These are phyloP conservation scores for Trypanosoma melophagium DNA, from an alignment of 208 protist genomes.

Conservation along the genomic window DNA sequence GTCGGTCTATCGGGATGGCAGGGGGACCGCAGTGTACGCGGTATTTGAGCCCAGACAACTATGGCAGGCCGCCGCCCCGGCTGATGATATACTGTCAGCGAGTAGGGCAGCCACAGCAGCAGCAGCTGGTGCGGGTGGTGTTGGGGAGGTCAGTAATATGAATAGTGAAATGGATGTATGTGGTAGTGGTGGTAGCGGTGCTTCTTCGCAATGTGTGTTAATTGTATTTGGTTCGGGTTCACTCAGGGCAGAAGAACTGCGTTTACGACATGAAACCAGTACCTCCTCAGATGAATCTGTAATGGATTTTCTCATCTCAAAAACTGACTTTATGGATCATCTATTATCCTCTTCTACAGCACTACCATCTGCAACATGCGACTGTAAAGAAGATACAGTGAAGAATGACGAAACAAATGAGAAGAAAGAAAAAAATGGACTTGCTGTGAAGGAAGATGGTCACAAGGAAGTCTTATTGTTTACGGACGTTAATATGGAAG, in stretches of 20 bases:
- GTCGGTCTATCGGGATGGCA: not conserved
- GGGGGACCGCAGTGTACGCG: conserved; percentile 1
- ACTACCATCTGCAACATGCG: not conserved
- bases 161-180: not conserved
- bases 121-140: too few species aligned
- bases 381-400: not conserved
- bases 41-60: conserved; percentile 12
- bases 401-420: not conserved
- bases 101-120: too few species aligned
- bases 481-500: conserved; percentile 14
- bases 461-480: conserved; percentile 12
- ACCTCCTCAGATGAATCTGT: conserved; percentile 1
- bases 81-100: not conserved
- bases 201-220: conserved; percentile 3
- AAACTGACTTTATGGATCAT: conserved; percentile 9
- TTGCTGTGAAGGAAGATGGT: not conserved
- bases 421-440: too few species aligned
- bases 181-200: not conserved
- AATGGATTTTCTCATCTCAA: conserved; percentile 14
- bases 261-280: not conserved
- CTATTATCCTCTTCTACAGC: not conserved
- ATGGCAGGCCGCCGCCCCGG: not conserved
- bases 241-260: not conserved
- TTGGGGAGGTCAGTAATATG: not conserved
- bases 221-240: conserved; percentile 23